A percentile compares a stretch with the other conserved stretches of the same genome.
These are phyloP conservation scores for Bipolaris sorokiniana DNA, from an alignment of 2,329 filamentous ascomycete species.

Conservation along the genomic window DNA sequence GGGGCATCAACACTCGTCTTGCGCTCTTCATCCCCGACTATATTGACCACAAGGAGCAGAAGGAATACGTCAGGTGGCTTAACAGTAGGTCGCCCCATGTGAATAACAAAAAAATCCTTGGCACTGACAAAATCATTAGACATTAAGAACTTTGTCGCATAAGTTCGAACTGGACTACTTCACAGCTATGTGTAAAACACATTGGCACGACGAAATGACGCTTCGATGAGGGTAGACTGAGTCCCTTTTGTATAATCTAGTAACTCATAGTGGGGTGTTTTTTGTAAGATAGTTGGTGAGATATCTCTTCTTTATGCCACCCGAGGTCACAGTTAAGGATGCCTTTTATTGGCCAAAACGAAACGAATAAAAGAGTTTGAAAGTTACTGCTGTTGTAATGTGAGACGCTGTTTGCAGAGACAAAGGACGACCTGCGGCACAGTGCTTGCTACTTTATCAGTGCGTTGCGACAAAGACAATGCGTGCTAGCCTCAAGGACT, in stretches of 20 bases:
- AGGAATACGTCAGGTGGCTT: conserved; percentile 92
- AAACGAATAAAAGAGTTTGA: not conserved
- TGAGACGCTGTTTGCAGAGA: conserved; percentile 1
- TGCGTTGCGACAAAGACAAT: conserved; percentile 26
- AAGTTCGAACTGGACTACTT: conserved; percentile 20
- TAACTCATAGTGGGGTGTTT: conserved; percentile 23
- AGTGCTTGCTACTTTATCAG: conserved; percentile 17
- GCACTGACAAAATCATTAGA: conserved; percentile 55
- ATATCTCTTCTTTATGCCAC: conserved; percentile 1
- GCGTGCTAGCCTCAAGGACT: too few species aligned
- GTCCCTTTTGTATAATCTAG: conserved; percentile 28
- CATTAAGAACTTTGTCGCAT: conserved; percentile 83
- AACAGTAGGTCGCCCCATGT: conserved; percentile 53
- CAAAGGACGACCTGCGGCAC: conserved; percentile 22
- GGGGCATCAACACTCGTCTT: conserved; percentile 84
- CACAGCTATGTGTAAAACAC: not conserved
- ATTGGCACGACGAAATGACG: conserved; percentile 7
- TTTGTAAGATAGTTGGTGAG: conserved; percentile 37
- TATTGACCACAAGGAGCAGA: conserved; percentile 98
- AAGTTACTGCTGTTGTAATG: too few species aligned
- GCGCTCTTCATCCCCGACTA: conserved; percentile 94
- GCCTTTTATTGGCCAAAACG: not conserved
- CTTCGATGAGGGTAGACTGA: not conserved
- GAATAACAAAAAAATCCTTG: not conserved
- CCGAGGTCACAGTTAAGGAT: not conserved